Conservation (phyloP, 805 yeast species). For the Saturnispora galanensis region DNA sequence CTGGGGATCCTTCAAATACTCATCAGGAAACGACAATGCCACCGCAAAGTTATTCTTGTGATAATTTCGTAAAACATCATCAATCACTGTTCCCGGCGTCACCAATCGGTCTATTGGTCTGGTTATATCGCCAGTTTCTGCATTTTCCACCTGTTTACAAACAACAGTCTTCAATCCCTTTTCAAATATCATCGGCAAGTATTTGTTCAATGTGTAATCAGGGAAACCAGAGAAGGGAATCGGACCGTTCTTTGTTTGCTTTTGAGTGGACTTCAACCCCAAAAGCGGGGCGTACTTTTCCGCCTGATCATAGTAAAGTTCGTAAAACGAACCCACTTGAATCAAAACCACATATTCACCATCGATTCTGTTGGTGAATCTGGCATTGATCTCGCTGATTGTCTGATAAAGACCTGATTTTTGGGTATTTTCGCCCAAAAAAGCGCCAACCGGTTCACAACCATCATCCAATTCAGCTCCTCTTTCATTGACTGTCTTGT, state of each 20-base stretch:
- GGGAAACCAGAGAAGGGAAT: conserved; percentile 94
- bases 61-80: conserved; percentile 71
- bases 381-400: conserved; percentile 21
- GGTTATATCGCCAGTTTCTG: conserved; percentile 31
- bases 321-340: conserved; percentile 83
- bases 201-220: conserved; percentile 54
- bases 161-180: conserved; percentile 66
- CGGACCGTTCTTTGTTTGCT: conserved; percentile 34
- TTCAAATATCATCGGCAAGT: conserved; percentile 63
- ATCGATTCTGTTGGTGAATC: conserved; percentile 16
- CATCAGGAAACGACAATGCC: conserved; percentile 52
- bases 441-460: not conserved
- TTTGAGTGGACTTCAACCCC: conserved; percentile 60
- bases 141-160: conserved; percentile 50
- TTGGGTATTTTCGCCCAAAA: not conserved
- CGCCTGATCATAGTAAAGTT: conserved; percentile 85
- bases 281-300: conserved; percentile 57
- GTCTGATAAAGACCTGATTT: conserved; percentile 25
- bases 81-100: conserved; percentile 88
- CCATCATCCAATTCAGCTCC: conserved; percentile 2
- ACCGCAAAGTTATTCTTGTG: conserved; percentile 62
- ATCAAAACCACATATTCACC: conserved; percentile 47
- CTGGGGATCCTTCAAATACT: conserved; percentile 30
- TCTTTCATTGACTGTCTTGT: not conserved
- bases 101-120: conserved; percentile 72